phyloP scores from a whole-genome alignment of 108 stramenopile genomes.

The Cafeteria roenbergensis region DNA sequence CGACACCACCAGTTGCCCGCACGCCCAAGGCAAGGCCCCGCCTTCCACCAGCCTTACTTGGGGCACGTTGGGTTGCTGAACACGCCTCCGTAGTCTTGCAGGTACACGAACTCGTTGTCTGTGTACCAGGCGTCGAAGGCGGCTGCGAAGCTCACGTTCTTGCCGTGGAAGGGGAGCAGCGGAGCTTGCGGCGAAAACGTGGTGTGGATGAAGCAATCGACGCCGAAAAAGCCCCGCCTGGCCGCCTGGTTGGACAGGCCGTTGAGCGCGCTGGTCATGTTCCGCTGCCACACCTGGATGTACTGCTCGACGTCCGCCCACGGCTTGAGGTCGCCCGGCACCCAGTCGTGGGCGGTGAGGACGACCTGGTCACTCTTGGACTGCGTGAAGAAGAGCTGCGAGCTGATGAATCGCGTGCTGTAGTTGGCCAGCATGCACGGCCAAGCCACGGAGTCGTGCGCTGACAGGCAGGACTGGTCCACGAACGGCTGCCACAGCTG shows the following conservation, averaged over 20 bases:
- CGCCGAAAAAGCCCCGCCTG: too few relatives aligned
- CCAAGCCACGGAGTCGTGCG: not conserved
- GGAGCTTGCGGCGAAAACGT: not conserved
- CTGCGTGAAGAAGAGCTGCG: slow-evolving; percentile 5
- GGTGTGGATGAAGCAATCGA: not conserved
- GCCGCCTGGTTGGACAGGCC: not conserved
- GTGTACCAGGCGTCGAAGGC: too few relatives aligned
- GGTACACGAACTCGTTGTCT: too few relatives aligned
- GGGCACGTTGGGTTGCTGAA: too few relatives aligned
- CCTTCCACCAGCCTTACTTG: too few relatives aligned
- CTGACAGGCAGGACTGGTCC: slow-evolving; percentile 1
- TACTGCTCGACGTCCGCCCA: not conserved
- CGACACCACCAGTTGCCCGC: too few relatives aligned
- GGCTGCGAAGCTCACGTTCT: too few relatives aligned
- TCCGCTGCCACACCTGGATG: slow-evolving; percentile 6
- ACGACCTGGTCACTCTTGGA: slow-evolving; percentile 7
- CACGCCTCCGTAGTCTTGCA: too few relatives aligned
- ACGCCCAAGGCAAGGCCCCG: too few relatives aligned
- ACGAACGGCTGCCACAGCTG: slow-evolving; percentile 9
- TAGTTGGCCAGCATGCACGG: slow-evolving; percentile 15
- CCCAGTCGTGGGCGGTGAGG: slow-evolving; percentile 10
- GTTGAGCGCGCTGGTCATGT: slow-evolving; percentile 11
- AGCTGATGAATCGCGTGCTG: not conserved
- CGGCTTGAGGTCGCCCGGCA: slow-evolving; percentile 3
- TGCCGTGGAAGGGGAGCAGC: too few relatives aligned